Evolutionary conservation across 345 rosid genomes (phyloP).

Genomic region (Syzygium aqueum): DNA sequence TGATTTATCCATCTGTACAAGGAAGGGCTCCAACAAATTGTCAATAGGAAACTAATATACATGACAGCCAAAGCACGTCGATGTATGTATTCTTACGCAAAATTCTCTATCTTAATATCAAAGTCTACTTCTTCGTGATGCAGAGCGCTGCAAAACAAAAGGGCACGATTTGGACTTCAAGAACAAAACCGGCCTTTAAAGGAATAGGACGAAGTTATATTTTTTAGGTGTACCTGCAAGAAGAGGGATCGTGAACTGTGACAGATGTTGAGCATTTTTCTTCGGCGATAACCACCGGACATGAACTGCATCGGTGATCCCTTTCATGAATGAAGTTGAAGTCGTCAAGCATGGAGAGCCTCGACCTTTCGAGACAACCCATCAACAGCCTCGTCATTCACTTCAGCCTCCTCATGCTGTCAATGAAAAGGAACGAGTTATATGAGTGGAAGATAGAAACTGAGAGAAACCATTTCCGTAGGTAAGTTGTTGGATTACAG

Average conservation of each 20-base stretch:
- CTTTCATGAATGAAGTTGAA: background rate
- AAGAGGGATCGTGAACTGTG: background rate
- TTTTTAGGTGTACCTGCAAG: background rate
- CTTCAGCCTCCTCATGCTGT: slow-evolving; percentile 41
- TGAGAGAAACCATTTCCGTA: background rate
- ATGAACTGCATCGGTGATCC: background rate
- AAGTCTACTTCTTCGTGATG: background rate
- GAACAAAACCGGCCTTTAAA: background rate
- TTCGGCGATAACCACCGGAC: background rate
- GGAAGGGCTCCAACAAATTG: background rate
- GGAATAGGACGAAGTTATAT: background rate
- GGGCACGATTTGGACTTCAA: background rate
- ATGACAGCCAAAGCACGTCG: background rate
- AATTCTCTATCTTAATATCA: background rate
- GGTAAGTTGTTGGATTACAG: background rate
- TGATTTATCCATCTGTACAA: background rate
- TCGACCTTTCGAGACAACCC: slow-evolving; percentile 42
- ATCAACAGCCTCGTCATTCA: slow-evolving; percentile 34
- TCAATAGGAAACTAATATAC: background rate
- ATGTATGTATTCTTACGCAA: background rate
- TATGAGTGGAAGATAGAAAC: background rate
- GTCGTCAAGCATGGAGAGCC: slow-evolving; percentile 32
- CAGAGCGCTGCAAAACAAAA: background rate
- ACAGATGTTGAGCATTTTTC: background rate
- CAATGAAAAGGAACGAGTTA: slow-evolving; percentile 1